Evolutionary conservation across 2,329 filamentous ascomycete species (phyloP), one percentile per base, ranked within the genome.

Genomic region (Aspergillus sclerotialis): DNA sequence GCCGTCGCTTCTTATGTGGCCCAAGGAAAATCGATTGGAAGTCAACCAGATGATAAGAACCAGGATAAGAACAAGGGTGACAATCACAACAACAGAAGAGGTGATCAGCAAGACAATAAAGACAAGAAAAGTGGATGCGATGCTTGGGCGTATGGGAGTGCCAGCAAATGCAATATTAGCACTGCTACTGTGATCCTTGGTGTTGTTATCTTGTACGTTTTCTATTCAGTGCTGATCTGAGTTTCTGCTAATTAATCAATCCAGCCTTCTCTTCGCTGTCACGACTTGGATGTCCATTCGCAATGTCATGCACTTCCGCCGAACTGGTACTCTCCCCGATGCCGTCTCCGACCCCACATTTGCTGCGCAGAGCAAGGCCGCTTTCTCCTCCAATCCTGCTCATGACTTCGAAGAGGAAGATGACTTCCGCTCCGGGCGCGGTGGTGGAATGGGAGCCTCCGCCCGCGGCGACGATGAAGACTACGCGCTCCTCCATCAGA

Each of bases 1-100:
- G 64, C 69, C 25, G 64, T 78, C 4, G 73, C 73, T 10, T 63
- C 67, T 10, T 80, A 75, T 58, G 74, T 78, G 17, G 60, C 65
- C 4, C 46, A 65, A n/a, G 75, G 74, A 6, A 72, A 76, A 42
- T 61, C 58, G 5, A 59, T 71, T 46, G 73, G 72, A 26, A 63
- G 63, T 30, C 35, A 33, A 24, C 57, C 58, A 18, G 42, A 52
- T 7, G 45, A 45, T 3, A 48, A 50, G 12, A 39, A 48, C 31
- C 65, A 68, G 19, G 53, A 63, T 7, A 56, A 27, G 8, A 56
- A 63, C 17, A 44, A 43, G n/a, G 49, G 52, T 4, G 49, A 48
- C 17, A 37, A 43, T n/a, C 19, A 23, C 19, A 6, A 23, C 7
- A 23, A 6, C 7, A 23, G 19, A 10, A 10, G 7, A 6, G 19